Base-by-base conservation (phyloP, 257 asterid genomes). In the Capsicum baccatum region DNA sequence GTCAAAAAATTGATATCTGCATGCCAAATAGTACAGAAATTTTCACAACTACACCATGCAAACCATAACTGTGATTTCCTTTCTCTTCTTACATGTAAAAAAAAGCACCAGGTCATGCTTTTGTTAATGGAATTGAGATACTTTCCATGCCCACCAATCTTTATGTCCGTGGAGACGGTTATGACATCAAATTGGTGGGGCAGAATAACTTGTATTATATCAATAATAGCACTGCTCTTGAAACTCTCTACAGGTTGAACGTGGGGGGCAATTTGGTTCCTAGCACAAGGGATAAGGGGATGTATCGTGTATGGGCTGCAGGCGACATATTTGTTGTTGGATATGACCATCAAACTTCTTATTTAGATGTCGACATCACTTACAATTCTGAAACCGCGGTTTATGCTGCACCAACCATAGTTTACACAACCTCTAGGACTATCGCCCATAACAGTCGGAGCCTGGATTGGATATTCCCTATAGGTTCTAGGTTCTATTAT, bases 121-220 rank as follows among this genome's bases (percentile, higher is more conserved):
- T 93, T 55, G 70, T 93, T 9, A 93, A 93, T 58, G 97, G 96
- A 50, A 89, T 93, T 14, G 97, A 92, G 81, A 86, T 94, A 6
- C 89, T 94, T 33, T 92, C 97, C 0, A 74, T 87, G 12, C 94
- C 94, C 0, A 79, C 89, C 3, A 11, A 16, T 11, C 91, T 90
- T 79, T 92, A 92, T 86, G 84, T 87, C 42, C 74, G 42, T 5
- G 89, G 89, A 52, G 47, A 86, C 44, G 44, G 44, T 39, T 39
- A 39, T 62, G 64, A 76, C 3, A 59, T 84, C 50, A 82, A 0
- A 5, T 58, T 19, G 42, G 8, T 3, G 0, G 56, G 26, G 9
- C 8, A 11, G 19, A 0, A 1, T 55, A 3, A 2, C 35, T 3
- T 16, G 21, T 88, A 6, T 60, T 2, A 69, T 79, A 54, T 92